phyloP scores from a whole-genome alignment of 2,329 filamentous ascomycete genomes.

The Pseudogymnoascus sp. region DNA sequence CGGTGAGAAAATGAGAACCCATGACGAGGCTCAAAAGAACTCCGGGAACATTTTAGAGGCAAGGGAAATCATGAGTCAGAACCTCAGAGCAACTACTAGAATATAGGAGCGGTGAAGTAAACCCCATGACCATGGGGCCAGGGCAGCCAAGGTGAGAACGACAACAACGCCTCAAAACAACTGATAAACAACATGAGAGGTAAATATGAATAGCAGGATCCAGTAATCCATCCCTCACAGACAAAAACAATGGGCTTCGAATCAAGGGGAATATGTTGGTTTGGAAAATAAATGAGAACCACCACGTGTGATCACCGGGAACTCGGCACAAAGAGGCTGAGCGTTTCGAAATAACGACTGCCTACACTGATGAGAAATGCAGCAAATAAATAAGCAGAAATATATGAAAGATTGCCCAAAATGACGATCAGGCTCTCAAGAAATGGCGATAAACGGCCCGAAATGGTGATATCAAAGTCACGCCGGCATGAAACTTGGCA shows the following conservation, averaged over 20 bases:
- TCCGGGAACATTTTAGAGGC: background rate
- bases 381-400: background rate
- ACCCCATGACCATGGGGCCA: background rate
- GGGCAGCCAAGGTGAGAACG: background rate
- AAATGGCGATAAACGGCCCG: slow-evolving; percentile 1
- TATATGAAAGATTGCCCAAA: background rate
- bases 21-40: background rate
- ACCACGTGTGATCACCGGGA: background rate
- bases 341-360: background rate
- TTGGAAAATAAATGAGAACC: background rate
- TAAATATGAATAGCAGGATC: background rate
- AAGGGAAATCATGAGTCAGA: background rate
- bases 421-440: background rate
- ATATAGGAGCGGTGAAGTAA: background rate
- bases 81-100: background rate
- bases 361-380: background rate
- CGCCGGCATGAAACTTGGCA: background rate
- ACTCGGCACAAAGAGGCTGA: background rate
- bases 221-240: background rate
- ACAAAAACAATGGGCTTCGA: background rate
- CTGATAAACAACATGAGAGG: background rate
- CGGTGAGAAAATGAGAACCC: background rate
- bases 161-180: background rate
- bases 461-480: background rate
- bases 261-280: background rate